These are phyloP conservation scores for Epichloe scottii DNA, from an alignment of 2,329 filamentous ascomycete genomes.

Conservation along the genomic window DNA sequence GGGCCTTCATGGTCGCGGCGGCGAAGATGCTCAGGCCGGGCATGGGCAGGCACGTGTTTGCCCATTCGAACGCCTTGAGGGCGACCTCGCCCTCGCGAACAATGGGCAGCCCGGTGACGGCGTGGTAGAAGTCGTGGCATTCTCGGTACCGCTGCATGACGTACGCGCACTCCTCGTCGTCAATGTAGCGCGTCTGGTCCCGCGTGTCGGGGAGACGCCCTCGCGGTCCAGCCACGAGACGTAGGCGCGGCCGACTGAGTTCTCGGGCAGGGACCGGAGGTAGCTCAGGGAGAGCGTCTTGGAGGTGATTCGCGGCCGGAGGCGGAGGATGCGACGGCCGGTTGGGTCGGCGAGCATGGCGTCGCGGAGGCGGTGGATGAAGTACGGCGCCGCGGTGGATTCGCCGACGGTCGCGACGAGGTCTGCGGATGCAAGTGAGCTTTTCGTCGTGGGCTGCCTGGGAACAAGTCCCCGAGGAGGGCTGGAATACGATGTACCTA, in stretches of 20 bases:
- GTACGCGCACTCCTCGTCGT: conserved; percentile 91
- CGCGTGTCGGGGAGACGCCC: conserved; percentile 89
- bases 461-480: not conserved
- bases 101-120: conserved; percentile 78
- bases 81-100: conserved; percentile 94
- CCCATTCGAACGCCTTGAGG: conserved; percentile 96
- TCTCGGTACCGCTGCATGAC: conserved; percentile 98
- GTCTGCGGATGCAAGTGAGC: conserved; percentile 39
- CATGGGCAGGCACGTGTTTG: conserved; percentile 91
- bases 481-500: conserved; percentile 37
- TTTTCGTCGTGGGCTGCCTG: not conserved
- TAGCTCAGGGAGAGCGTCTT: conserved; percentile 51
- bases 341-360: conserved; percentile 79
- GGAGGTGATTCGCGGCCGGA: conserved; percentile 79
- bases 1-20: conserved; percentile 72
- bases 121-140: conserved; percentile 96
- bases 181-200: conserved; percentile 72
- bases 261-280: conserved; percentile 59
- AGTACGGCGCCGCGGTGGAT: conserved; percentile 87
- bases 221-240: conserved; percentile 87
- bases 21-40: conserved; percentile 77
- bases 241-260: conserved; percentile 72
- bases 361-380: conserved; percentile 81
- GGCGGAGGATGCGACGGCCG: conserved; percentile 80
- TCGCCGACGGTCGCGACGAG: conserved; percentile 92